Evolutionary conservation across 768 basidiomycete genomes (phyloP).

Genomic region (Phylloporus sp.): DNA sequence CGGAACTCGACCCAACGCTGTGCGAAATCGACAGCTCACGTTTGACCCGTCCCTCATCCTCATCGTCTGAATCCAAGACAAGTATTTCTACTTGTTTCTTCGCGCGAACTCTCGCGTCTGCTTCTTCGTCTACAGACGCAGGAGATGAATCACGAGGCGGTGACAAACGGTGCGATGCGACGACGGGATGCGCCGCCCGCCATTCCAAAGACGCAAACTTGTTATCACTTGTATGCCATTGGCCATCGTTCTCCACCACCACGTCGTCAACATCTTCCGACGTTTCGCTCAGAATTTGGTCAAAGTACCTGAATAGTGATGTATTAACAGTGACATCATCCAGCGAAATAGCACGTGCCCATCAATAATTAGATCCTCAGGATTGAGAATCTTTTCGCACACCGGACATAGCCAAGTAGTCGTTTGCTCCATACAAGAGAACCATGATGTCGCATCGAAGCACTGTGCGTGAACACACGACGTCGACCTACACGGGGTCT

Average conservation of each 20-base stretch:
- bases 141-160: constrained; percentile 27
- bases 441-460: constrained; percentile 94
- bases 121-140: constrained; percentile 28
- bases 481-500: constrained; percentile 79
- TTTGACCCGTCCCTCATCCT: constrained; percentile 72
- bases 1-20: constrained; percentile 38
- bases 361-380: constrained; percentile 85
- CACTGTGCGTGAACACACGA: constrained; percentile 89
- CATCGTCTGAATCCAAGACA: constrained; percentile 70
- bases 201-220: constrained; percentile 74
- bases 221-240: constrained; percentile 92
- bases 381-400: constrained; percentile 74
- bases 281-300: constrained; percentile 73
- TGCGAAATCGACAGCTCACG: constrained; percentile 68
- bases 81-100: constrained; percentile 55
- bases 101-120: constrained; percentile 37
- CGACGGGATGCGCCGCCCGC: constrained; percentile 51
- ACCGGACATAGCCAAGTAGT: constrained; percentile 95
- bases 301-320: constrained; percentile 64
- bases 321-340: neutral
- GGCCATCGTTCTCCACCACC: constrained; percentile 87
- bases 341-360: constrained; percentile 49
- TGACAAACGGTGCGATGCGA: constrained; percentile 20
- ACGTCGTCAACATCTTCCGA: constrained; percentile 86
- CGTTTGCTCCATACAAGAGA: constrained; percentile 91